Evolutionary conservation across 2,329 filamentous ascomycete species (phyloP), one percentile per base, ranked within the genome.

Genomic region (Aureobasidium mangrovei): DNA sequence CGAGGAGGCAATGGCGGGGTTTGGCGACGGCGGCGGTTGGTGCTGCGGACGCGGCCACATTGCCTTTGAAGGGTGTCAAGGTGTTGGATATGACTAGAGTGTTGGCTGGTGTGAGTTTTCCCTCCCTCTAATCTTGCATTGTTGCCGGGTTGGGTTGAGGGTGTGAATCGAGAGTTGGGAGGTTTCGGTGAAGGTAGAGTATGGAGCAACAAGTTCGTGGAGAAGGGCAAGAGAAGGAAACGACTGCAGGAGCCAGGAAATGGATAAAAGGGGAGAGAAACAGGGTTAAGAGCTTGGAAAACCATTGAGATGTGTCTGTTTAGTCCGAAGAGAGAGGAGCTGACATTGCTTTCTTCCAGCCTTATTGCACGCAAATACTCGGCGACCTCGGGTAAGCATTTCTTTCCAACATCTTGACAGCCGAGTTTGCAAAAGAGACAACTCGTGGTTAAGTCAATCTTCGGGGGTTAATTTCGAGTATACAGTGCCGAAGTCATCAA

Each of bases 31-130:
- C 38, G 3, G 32, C 46, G 3, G 64, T 68, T 48, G 60, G 61
- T 40, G 60, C 60, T 40, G 59, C 66, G 43, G 67, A 72, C 61
- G 66, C 72, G 48, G 73, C 72, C 29, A 77, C 75, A 12, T 69
- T 86, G 32, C 91, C 93, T 26, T 77, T 98, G 62, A 82, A 88
- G 35, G 93, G 93, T 1, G 85, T 93, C 62, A 83, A 87, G 54
- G 91, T 97, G 10, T 77, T 98, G 58, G 93, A 98, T 69, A 94
- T 98, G 90, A 97, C 91, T 3, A 81, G 93, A 72, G 93, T 98
- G 1, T 74, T 98, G 60, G 93, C 93, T 59, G 93, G 93, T 55
- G 91, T 96, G 76, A 54, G 60, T 60, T 48, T 54, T 56, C 2
- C 12, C 39, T 39, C 31, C 3, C 7, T 26, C 7, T n/a, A n/a